Base-by-base conservation (phyloP, 768 basidiomycete genomes). In the Phylloporus arenicola region DNA sequence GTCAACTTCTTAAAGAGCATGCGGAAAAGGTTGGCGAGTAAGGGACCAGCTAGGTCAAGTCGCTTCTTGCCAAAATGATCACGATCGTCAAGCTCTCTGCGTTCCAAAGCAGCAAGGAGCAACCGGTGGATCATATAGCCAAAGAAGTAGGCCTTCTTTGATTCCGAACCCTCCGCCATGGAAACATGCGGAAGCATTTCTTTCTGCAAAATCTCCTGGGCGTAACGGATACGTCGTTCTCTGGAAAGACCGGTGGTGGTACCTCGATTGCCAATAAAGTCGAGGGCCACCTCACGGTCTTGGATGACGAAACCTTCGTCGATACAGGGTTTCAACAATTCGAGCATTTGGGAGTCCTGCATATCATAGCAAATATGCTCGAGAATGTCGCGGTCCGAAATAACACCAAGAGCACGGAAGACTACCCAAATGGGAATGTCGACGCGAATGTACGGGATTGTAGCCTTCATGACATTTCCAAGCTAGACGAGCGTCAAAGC, bases 61-160 rank as follows among this genome's bases (percentile, higher is more conserved):
- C 96, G 83, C 71, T 99, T 99, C 72, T 97, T 97, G 47, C 96
- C 96, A 58, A 98, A 98, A 70, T 99, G 96, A 72, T 99, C 96
- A 73, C 96, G 91, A 71, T 99, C 96, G 65, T 99, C 96, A 22
- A 99, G 75, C 61, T 99, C 96, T 59, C 96, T 78, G 40, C 96
- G 79, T 65, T 97, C 94, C 59, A 99, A 69, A 12, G 93, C 93
- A 20, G 96, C 96, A 17, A 96, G 81, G 0, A 97, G 74, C 24
- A 99, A 77, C 53, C 96, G 86, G 70, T 98, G 95, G 29, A 97
- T 92, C 95, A 99, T 99, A 70, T 98, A 98, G 10, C 96, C 96
- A 56, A 98, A 92, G 79, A 98, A 99, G 70, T 93, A 98, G 2
- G 96, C 96, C 69, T 99, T 99, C 75, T 96, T 96, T 22, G 90